Conservation (phyloP, 2,329 filamentous ascomycete genomes). For the Penicillium hesseltinei region DNA sequence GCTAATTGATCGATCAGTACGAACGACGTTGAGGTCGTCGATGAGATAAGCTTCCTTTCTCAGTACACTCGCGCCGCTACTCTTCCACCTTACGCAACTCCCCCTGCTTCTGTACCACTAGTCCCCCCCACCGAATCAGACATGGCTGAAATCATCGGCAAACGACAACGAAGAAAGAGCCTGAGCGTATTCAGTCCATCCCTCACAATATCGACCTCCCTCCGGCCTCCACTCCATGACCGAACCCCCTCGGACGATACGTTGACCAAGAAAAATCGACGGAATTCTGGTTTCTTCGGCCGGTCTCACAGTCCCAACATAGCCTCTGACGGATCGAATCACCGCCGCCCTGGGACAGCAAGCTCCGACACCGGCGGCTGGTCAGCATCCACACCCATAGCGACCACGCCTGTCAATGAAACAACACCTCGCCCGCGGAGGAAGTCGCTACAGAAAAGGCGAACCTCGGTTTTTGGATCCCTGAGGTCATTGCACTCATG, state of each 20-base stretch:
- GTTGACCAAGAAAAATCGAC: constrained; percentile 35
- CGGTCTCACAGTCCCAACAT: constrained; percentile 25
- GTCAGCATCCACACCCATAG: constrained; percentile 13
- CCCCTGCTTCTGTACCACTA: constrained; percentile 9
- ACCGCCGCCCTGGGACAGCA: constrained; percentile 30
- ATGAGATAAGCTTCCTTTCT: constrained; percentile 28
- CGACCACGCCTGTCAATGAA: constrained; percentile 24
- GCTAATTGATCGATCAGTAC: constrained; percentile 20
- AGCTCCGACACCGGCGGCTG: constrained; percentile 27
- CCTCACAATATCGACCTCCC: constrained; percentile 22
- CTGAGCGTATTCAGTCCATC: constrained; percentile 35
- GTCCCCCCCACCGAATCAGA: constrained; percentile 8
- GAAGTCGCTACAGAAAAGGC: constrained; percentile 47
- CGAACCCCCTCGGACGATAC: constrained; percentile 40
- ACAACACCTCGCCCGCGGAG: constrained; percentile 36
- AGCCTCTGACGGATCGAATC: constrained; percentile 29
- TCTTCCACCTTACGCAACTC: constrained; percentile 1
- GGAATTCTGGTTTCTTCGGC: constrained; percentile 42
- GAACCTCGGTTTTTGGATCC: constrained; percentile 60
- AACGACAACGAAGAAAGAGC: constrained; percentile 39
- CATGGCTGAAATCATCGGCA: constrained; percentile 34
- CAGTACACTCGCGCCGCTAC: constrained; percentile 11
- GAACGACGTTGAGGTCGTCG: constrained; percentile 31
- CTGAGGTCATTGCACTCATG: constrained; percentile 53
- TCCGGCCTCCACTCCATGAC: constrained; percentile 29